Evolutionary conservation across 2,329 filamentous ascomycete genomes (phyloP).

Genomic region (Cladosporium sp.): DNA sequence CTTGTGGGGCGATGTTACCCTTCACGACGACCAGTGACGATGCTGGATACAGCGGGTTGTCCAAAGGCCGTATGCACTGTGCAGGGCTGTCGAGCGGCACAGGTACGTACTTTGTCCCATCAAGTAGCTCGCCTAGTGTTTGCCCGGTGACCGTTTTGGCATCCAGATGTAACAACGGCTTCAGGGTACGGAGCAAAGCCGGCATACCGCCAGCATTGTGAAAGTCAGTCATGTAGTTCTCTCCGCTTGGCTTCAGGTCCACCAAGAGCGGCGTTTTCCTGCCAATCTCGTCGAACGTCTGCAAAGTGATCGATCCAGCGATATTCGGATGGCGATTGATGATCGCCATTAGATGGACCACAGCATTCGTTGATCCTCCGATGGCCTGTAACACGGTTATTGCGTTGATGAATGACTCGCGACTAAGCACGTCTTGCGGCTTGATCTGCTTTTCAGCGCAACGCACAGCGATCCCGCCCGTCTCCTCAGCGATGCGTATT

Average conservation of each 20-base stretch:
- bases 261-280: conserved; percentile 42
- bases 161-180: conserved; percentile 41
- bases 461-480: conserved; percentile 44
- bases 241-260: conserved; percentile 49
- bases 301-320: conserved; percentile 39
- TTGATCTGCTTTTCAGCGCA: conserved; percentile 31
- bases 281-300: conserved; percentile 45
- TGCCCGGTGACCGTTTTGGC: conserved; percentile 43
- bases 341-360: conserved; percentile 41
- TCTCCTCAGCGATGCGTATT: conserved; percentile 49
- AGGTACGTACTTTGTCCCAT: conserved; percentile 34
- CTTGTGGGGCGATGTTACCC: conserved; percentile 45
- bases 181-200: conserved; percentile 41
- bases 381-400: conserved; percentile 41
- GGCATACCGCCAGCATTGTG: conserved; percentile 49
- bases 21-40: conserved; percentile 42
- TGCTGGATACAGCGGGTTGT: conserved; percentile 39
- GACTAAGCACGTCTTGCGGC: conserved; percentile 41
- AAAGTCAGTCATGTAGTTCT: conserved; percentile 51
- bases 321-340: conserved; percentile 46
- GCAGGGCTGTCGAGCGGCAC: conserved; percentile 36
- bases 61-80: conserved; percentile 40
- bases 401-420: conserved; percentile 45
- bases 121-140: conserved; percentile 42
- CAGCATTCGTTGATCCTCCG: conserved; percentile 39